Evolutionary conservation across 2,329 filamentous ascomycete species (phyloP).

Genomic region (Arachnopeziza araneosa): DNA sequence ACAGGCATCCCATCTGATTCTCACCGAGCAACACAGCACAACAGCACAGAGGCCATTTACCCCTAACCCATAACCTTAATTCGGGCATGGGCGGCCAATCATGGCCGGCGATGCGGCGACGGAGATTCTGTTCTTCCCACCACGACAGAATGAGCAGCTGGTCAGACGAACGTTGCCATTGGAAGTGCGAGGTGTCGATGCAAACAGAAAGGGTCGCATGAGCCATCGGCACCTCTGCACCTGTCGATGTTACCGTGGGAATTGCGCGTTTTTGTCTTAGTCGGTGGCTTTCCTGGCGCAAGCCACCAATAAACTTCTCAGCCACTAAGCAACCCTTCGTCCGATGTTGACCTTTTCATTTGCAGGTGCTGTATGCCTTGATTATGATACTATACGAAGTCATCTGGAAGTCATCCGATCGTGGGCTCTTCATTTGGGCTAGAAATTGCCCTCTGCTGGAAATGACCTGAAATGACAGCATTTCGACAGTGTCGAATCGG

Average conservation of each 20-base stretch:
- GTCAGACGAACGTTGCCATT: too few relatives aligned
- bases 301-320: neutral
- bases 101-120: neutral
- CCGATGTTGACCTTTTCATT: neutral
- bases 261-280: neutral
- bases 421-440: neutral
- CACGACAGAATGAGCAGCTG: neutral
- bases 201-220: neutral
- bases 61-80: neutral
- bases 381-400: neutral
- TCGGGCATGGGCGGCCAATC: neutral
- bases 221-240: neutral
- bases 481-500: neutral
- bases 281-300: neutral
- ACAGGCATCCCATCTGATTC: neutral
- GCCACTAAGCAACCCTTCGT: neutral
- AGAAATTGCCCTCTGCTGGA: neutral
- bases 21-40: neutral
- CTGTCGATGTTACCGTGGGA: neutral
- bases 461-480: neutral
- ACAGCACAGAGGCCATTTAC: neutral
- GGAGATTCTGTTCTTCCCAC: neutral
- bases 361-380: neutral
- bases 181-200: neutral
- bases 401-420: neutral